Evolutionary conservation across 805 yeast genomes (phyloP).

Genomic region (Saturnispora gosingensis): DNA sequence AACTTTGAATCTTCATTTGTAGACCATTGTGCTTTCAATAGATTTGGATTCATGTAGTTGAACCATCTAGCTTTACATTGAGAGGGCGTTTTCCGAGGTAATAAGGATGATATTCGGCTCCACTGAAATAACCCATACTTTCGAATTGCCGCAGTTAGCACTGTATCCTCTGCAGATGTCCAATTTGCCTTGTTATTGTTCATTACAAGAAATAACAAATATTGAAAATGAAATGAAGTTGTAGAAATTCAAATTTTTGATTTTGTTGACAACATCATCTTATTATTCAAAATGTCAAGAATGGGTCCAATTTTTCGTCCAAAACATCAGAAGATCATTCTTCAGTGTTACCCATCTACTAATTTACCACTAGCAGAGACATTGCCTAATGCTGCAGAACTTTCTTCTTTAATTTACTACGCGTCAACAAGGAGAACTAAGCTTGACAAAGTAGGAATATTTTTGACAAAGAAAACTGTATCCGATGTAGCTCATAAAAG

Average conservation of each 20-base stretch:
- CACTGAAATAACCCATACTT: slow-evolving; percentile 93
- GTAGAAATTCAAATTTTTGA: not conserved
- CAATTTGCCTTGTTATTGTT: slow-evolving; percentile 35
- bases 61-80: slow-evolving; percentile 92
- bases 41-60: slow-evolving; percentile 73
- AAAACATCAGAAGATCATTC: slow-evolving; percentile 82
- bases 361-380: slow-evolving; percentile 52
- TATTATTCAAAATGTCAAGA: not conserved
- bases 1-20: slow-evolving; percentile 68
- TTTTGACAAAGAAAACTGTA: slow-evolving; percentile 51
- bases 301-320: slow-evolving; percentile 31
- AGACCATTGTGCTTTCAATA: slow-evolving; percentile 60
- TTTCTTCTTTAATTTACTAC: slow-evolving; percentile 79
- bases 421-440: slow-evolving; percentile 86
- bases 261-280: not conserved
- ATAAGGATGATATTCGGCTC: slow-evolving; percentile 82
- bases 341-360: slow-evolving; percentile 90
- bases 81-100: slow-evolving; percentile 77
- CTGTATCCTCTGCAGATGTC: slow-evolving; percentile 81
- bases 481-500: slow-evolving; percentile 53
- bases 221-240: not conserved
- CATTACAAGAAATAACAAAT: not conserved
- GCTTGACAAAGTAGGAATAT: slow-evolving; percentile 74
- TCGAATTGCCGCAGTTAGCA: slow-evolving; percentile 80
- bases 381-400: slow-evolving; percentile 85